Evolutionary conservation across 169 alveolate genomes (phyloP).

Genomic region (Cryptosporidium sp.): DNA sequence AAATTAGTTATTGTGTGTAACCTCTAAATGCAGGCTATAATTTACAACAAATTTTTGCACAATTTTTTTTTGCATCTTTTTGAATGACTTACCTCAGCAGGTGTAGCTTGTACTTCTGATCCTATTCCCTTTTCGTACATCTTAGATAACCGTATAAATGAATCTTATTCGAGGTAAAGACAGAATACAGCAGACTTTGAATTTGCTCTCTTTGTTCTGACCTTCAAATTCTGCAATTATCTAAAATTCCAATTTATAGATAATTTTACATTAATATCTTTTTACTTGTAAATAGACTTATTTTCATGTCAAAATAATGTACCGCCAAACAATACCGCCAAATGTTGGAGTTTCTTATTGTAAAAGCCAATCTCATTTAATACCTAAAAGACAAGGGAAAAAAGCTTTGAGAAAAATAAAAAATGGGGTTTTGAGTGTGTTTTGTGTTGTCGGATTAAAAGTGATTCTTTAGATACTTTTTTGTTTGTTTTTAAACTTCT

Average conservation of each 20-base stretch:
- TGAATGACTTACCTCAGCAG: constrained; percentile 66
- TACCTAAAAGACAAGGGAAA: neutral
- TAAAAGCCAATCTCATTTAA: neutral
- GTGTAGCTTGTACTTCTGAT: constrained; percentile 63
- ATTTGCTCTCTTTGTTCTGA: neutral
- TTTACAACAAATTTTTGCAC: neutral
- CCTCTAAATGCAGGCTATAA: neutral
- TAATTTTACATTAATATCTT: constrained; percentile 15
- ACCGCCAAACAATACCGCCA: constrained; percentile 57
- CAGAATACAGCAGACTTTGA: neutral
- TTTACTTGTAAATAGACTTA: constrained; percentile 47
- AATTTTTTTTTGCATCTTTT: neutral
- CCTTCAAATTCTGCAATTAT: neutral
- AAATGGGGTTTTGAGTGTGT: neutral
- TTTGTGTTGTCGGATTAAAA: neutral
- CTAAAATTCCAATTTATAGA: constrained; percentile 21
- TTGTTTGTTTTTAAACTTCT: neutral
- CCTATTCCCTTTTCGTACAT: constrained; percentile 55
- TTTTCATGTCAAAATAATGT: constrained; percentile 11
- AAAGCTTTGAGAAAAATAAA: neutral
- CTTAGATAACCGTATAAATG: neutral
- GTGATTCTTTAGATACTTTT: neutral
- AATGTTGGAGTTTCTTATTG: neutral
- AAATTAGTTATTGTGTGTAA: neutral
- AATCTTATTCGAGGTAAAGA: neutral